Percentiles rank a stretch among this genome's conserved stretches.
Evolutionary conservation across 148 eudicot species (phyloP).

Genomic region (Spergularia marina): DNA sequence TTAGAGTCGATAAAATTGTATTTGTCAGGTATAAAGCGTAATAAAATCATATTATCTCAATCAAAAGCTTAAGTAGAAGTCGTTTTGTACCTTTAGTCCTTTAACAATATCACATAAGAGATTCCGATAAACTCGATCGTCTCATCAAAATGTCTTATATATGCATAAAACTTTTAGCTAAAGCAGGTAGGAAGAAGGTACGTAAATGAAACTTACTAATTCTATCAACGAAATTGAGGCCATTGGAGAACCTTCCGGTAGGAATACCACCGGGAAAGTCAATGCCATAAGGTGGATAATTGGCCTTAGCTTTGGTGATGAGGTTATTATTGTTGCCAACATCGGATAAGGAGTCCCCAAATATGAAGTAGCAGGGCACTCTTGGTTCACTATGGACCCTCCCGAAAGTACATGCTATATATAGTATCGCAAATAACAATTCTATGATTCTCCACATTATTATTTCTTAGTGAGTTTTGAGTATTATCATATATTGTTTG

Average conservation of each 20-base stretch:
- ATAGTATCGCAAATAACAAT: neutral
- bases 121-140: too few relatives aligned
- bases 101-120: too few relatives aligned
- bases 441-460: slow-evolving; percentile 1
- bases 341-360: slow-evolving; percentile 55
- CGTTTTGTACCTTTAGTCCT: too few relatives aligned
- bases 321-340: slow-evolving; percentile 53
- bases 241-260: slow-evolving; percentile 54
- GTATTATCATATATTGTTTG: too few relatives aligned
- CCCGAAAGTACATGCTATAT: neutral
- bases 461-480: neutral
- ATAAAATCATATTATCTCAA: too few relatives aligned
- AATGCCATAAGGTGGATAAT: slow-evolving; percentile 52
- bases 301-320: slow-evolving; percentile 38
- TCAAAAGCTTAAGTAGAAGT: too few relatives aligned
- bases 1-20: too few relatives aligned
- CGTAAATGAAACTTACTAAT: slow-evolving; percentile 26
- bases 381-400: slow-evolving; percentile 19
- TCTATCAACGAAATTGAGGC: slow-evolving; percentile 46
- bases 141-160: too few relatives aligned
- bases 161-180: too few relatives aligned
- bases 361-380: slow-evolving; percentile 54
- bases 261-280: slow-evolving; percentile 43
- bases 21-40: too few relatives aligned
- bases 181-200: neutral